Evolutionary conservation across 1,284 basidiomycete species (phyloP).

Genomic region (Gymnopus androsaceus): DNA sequence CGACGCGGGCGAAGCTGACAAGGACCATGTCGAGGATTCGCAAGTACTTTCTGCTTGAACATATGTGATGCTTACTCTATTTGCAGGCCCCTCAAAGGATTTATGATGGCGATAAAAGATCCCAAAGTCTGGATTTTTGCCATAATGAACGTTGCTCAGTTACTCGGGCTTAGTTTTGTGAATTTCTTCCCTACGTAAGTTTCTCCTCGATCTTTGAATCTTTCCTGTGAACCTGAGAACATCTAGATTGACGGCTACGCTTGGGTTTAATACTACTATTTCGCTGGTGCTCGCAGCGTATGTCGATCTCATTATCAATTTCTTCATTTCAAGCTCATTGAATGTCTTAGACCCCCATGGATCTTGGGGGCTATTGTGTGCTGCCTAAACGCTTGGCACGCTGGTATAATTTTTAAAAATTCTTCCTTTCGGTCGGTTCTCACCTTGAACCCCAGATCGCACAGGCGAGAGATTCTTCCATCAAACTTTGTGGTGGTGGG

Average conservation of each 20-base stretch:
- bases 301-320: conserved; percentile 31
- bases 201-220: not conserved
- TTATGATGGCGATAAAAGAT: conserved; percentile 63
- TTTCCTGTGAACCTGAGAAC: not conserved
- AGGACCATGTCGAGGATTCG: conserved; percentile 49
- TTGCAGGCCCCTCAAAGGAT: conserved; percentile 49
- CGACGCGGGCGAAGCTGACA: conserved; percentile 72
- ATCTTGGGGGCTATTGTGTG: conserved; percentile 56
- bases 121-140: conserved; percentile 63
- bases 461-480: conserved; percentile 68
- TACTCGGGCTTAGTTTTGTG: conserved; percentile 69
- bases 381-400: conserved; percentile 65
- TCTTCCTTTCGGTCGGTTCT: conserved; percentile 8
- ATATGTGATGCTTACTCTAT: not conserved
- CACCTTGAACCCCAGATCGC: too few relatives aligned
- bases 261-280: conserved; percentile 62
- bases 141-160: conserved; percentile 50
- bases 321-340: not conserved
- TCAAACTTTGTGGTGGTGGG: conserved; percentile 60
- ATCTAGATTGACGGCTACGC: conserved; percentile 58
- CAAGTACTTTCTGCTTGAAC: not conserved
- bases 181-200: conserved; percentile 74
- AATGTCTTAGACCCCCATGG: conserved; percentile 60
- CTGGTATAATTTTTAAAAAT: conserved; percentile 42
- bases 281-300: conserved; percentile 66